Conservation (phyloP, 345 rosid genomes). For the Arabidopsis arenosa region DNA sequence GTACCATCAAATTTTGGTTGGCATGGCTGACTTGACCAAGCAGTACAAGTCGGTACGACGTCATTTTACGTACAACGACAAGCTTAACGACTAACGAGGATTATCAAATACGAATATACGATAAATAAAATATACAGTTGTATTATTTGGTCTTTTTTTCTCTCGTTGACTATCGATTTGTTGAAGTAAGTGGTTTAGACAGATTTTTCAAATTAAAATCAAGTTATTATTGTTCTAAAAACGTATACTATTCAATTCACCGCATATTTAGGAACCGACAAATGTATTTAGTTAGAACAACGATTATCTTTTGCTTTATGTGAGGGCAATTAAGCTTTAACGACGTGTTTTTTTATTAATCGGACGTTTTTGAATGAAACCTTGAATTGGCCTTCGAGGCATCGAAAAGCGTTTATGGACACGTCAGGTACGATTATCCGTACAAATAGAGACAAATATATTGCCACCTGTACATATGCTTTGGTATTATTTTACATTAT, state of each 20-base stretch:
- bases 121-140: not conserved
- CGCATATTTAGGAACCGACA: constrained; percentile 37
- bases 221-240: not conserved
- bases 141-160: not conserved
- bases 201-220: constrained; percentile 1
- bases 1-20: constrained; percentile 13
- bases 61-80: constrained; percentile 37
- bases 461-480: constrained; percentile 25
- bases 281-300: constrained; percentile 7
- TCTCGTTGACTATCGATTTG: constrained; percentile 24
- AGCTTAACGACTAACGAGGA: constrained; percentile 23
- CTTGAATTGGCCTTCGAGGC: constrained; percentile 28
- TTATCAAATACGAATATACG: constrained; percentile 13
- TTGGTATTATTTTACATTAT: constrained; percentile 28
- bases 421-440: constrained; percentile 48
- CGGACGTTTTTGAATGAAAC: not conserved
- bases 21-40: constrained; percentile 34
- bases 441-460: constrained; percentile 38
- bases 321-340: constrained; percentile 30
- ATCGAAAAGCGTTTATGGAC: constrained; percentile 30
- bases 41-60: constrained; percentile 27
- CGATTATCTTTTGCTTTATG: not conserved
- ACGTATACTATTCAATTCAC: not conserved
- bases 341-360: constrained; percentile 8
- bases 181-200: constrained; percentile 11